phyloP scores from a whole-genome alignment of 2,329 filamentous ascomycete species.

The Fonsecaea monophora region DNA sequence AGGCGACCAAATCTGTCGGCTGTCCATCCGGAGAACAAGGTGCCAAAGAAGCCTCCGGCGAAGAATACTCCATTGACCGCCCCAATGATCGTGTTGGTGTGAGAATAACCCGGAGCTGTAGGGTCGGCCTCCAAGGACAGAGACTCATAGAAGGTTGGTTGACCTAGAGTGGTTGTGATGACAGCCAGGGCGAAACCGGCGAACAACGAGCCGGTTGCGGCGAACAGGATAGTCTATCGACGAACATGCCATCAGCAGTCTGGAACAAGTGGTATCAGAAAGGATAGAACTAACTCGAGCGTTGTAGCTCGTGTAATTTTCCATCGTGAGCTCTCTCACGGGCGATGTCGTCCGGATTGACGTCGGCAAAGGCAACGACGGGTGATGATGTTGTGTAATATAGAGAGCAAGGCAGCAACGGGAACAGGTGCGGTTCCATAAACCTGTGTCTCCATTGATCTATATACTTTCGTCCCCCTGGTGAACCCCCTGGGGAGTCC shows the following conservation, averaged over 20 bases:
- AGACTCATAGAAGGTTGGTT: conserved; percentile 53
- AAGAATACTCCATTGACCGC: conserved; percentile 54
- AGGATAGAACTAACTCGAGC: background rate
- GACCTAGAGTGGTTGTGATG: conserved; percentile 54
- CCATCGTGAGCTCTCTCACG: background rate
- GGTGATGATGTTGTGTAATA: too few species aligned
- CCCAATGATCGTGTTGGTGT: conserved; percentile 52
- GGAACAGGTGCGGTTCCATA: too few species aligned
- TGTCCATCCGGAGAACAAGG: conserved; percentile 47
- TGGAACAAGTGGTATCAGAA: background rate
- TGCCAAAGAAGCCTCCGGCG: conserved; percentile 49
- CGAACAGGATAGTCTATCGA: conserved; percentile 41
- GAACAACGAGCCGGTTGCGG: conserved; percentile 44
- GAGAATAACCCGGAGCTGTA: conserved; percentile 46
- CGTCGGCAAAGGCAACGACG: too few species aligned
- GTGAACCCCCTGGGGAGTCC: too few species aligned
- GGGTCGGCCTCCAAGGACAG: conserved; percentile 43
- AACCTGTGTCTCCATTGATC: too few species aligned
- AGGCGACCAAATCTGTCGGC: conserved; percentile 48
- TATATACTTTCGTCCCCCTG: too few species aligned
- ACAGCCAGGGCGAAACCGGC: conserved; percentile 44
- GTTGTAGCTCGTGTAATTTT: conserved; percentile 10
- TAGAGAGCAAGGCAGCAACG: too few species aligned
- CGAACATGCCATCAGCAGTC: too few species aligned
- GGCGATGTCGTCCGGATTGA: too few species aligned